phyloP scores from a whole-genome alignment of 176 grass and related monocot species.

The Carex myosuroides region DNA sequence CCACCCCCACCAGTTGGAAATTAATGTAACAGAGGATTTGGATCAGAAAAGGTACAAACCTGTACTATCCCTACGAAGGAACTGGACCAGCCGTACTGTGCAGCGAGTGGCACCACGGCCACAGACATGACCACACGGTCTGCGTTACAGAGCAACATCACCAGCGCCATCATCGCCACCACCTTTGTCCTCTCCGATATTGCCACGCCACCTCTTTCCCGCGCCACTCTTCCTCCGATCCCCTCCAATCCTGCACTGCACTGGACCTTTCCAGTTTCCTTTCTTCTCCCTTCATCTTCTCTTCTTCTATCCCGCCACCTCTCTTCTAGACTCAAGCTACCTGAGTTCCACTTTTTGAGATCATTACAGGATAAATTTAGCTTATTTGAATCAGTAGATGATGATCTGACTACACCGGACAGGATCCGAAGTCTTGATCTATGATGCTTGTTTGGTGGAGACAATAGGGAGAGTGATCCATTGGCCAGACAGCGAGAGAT shows the following conservation, averaged over 20 bases:
- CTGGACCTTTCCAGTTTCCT: slow-evolving; percentile 22
- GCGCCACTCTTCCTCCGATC: slow-evolving; percentile 26
- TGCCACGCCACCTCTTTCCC: background rate
- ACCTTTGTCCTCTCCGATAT: slow-evolving; percentile 70
- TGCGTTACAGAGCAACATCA: slow-evolving; percentile 92
- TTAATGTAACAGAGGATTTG: background rate
- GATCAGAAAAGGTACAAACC: slow-evolving; percentile 10
- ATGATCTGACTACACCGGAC: background rate
- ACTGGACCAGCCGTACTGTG: slow-evolving; percentile 78
- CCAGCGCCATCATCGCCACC: slow-evolving; percentile 52
- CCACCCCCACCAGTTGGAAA: background rate
- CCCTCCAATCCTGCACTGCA: slow-evolving; percentile 77
- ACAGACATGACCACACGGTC: slow-evolving; percentile 99
- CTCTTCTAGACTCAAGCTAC: slow-evolving; percentile 18
- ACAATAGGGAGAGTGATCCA: background rate
- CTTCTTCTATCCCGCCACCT: slow-evolving; percentile 17
- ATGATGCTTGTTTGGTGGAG: slow-evolving; percentile 25
- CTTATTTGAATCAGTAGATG: background rate
- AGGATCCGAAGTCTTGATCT: slow-evolving; percentile 27
- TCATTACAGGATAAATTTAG: background rate
- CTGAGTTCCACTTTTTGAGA: background rate
- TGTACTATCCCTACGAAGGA: slow-evolving; percentile 86
- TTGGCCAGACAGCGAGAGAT: slow-evolving; percentile 24
- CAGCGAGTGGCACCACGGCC: slow-evolving; percentile 80
- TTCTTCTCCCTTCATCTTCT: slow-evolving; percentile 18